Conservation (phyloP, 805 yeast genomes). For the Pichia cephalocereana region DNA sequence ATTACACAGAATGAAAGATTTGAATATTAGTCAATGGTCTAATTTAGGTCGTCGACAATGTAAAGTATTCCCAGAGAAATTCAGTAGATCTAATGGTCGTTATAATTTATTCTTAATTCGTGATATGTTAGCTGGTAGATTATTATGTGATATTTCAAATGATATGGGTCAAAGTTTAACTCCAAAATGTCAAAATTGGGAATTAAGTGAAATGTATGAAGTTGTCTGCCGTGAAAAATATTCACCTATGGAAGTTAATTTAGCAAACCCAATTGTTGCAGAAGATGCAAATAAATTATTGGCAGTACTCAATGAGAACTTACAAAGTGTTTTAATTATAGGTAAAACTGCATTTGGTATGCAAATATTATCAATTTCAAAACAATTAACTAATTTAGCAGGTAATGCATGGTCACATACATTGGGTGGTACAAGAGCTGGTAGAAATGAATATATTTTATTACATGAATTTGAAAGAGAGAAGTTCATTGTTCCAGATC, state of each 20-base stretch:
- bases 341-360: constrained; percentile 73
- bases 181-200: constrained; percentile 90
- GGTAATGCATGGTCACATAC: constrained; percentile 98
- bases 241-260: constrained; percentile 61
- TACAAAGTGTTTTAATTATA: constrained; percentile 54
- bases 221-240: constrained; percentile 62
- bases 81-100: constrained; percentile 46
- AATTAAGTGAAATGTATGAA: constrained; percentile 81
- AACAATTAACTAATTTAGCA: constrained; percentile 85
- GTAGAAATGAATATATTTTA: constrained; percentile 87
- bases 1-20: constrained; percentile 70
- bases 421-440: constrained; percentile 89
- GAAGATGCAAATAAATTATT: constrained; percentile 60
- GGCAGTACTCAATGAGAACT: constrained; percentile 63
- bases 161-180: constrained; percentile 93
- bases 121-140: constrained; percentile 75
- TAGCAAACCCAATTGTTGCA: constrained; percentile 53
- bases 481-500: constrained; percentile 80
- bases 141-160: constrained; percentile 86
- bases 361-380: constrained; percentile 82
- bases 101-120: constrained; percentile 41
- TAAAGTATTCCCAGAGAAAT: constrained; percentile 68
- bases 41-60: constrained; percentile 75
- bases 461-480: constrained; percentile 82
- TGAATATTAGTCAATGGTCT: constrained; percentile 68